Evolutionary conservation across 768 basidiomycete genomes (phyloP), one percentile per base, ranked within the genome.

Genomic region (Amanita rimosa): DNA sequence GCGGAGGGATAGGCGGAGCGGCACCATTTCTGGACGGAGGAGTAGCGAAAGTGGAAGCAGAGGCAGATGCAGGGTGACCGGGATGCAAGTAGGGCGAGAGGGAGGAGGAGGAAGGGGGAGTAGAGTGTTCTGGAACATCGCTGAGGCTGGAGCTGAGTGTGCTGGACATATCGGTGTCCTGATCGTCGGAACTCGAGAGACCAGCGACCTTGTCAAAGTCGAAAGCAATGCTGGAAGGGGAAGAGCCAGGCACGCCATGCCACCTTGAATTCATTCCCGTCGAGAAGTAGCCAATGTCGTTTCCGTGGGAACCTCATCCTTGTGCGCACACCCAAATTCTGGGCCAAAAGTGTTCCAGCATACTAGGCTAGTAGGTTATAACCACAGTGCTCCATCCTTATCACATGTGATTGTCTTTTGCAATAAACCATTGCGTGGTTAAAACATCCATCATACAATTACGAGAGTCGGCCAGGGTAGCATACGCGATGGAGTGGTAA

Each of bases 101-200:
- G 43, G 49, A 27, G 47, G 49, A 44, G 17, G 54, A 41, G 21
- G 63, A 55, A 2, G 60, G 57, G 45, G 52, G 45, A 1, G 54
- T 26, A 3, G 53, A 55, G 54, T 67, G 65, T 47, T 67, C 66
- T 17, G 63, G 66, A 3, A 66, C 66, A 51, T 67, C 65, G 22
- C 58, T 59, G 46, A 67, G 57, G 48, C 60, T 59, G 34, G 58
- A 55, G 29, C 54, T 45, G 9, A 51, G 22, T 24, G 46, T 53
- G 46, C 55, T 63, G 34, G 50, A 45, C 62, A 65, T 63, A 31
- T 59, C 57, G 27, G 40, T 49, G 45, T 44, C 50, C 43, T 31
- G 22, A 41, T 51, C 50, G 50, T 51, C 50, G 17, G 50, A 49
- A 34, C 19, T 43, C 5, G 39, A 16, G 48, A 49, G 48, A 9